phyloP scores from a whole-genome alignment of 1,139 yeast species.

The Yamadazyma kanchanaburiensis region DNA sequence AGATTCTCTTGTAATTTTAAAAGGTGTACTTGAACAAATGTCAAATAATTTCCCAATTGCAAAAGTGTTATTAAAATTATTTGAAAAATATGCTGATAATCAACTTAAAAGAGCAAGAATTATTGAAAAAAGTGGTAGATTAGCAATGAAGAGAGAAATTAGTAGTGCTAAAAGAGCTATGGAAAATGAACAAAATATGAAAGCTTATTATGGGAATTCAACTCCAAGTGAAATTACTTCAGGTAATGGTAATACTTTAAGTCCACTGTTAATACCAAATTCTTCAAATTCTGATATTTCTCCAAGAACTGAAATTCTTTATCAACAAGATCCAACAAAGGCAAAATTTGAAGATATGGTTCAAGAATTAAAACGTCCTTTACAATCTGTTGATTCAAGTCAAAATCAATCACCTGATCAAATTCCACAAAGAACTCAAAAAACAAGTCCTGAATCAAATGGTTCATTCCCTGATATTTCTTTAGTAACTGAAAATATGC shows the following conservation, averaged over 20 bases:
- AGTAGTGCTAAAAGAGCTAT: constrained; percentile 25
- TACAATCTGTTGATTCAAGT: background rate
- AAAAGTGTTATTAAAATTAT: constrained; percentile 36
- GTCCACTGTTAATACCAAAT: constrained; percentile 12
- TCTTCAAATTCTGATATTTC: constrained; percentile 24
- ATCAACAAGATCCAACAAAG: constrained; percentile 1
- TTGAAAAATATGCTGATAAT: constrained; percentile 46
- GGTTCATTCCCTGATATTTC: constrained; percentile 45
- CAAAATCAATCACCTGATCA: constrained; percentile 2
- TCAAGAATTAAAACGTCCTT: background rate
- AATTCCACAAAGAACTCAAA: constrained; percentile 8
- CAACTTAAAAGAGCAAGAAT: constrained; percentile 42
- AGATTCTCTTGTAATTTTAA: constrained; percentile 51
- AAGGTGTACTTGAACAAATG: constrained; percentile 51
- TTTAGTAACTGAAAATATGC: constrained; percentile 44
- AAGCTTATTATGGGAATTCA: constrained; percentile 16
- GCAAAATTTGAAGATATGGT: constrained; percentile 1
- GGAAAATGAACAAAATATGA: constrained; percentile 19
- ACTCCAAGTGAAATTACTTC: constrained; percentile 6
- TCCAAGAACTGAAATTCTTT: constrained; percentile 16
- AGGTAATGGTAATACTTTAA: constrained; percentile 4
- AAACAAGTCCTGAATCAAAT: constrained; percentile 38
- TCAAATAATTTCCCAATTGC: constrained; percentile 47
- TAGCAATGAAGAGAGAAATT: constrained; percentile 38
- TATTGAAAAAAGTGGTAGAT: constrained; percentile 37